A percentile compares a stretch with the other conserved stretches of the same genome.
These are phyloP conservation scores for Babesia microti DNA, from an alignment of 169 alveolate species.

Conservation along the genomic window DNA sequence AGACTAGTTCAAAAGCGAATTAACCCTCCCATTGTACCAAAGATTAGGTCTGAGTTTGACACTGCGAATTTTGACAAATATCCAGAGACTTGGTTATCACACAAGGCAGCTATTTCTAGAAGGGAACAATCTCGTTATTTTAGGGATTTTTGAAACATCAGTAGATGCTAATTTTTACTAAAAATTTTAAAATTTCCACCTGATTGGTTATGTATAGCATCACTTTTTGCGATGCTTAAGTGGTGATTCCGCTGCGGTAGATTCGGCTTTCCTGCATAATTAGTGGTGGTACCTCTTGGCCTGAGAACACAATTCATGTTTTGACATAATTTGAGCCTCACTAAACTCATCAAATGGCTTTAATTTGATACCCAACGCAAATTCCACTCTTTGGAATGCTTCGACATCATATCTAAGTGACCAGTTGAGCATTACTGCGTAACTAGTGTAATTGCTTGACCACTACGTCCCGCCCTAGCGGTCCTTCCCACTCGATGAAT, in stretches of 20 bases:
- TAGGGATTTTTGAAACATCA: constrained; percentile 8
- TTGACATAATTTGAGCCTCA: too few species aligned
- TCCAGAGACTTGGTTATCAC: constrained; percentile 31
- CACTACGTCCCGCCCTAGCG: constrained; percentile 97
- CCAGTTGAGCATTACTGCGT: constrained; percentile 68
- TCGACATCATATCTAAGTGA: constrained; percentile 76
- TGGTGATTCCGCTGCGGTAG: too few species aligned
- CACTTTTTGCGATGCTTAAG: too few species aligned
- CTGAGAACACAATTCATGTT: too few species aligned
- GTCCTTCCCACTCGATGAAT: constrained; percentile 99
- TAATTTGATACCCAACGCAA: constrained; percentile 75
- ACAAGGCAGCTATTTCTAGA: constrained; percentile 2
- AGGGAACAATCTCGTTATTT: constrained; percentile 12
- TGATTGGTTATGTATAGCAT: too few species aligned
- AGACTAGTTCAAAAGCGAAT: constrained; percentile 33
- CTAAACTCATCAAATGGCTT: constrained; percentile 54
- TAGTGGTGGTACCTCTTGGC: too few species aligned
- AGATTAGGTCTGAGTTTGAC: constrained; percentile 43
- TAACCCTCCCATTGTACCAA: constrained; percentile 65
- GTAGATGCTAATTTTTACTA: too few species aligned
- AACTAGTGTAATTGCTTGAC: constrained; percentile 89
- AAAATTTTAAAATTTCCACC: too few species aligned
- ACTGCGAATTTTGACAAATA: constrained; percentile 42
- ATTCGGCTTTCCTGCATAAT: too few species aligned
- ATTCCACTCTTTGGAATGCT: constrained; percentile 79